Percentiles rank a stretch among this genome's conserved stretches.
These are phyloP conservation scores for Penicillium sp. DNA, from an alignment of 2,329 filamentous ascomycete species.

Conservation along the genomic window DNA sequence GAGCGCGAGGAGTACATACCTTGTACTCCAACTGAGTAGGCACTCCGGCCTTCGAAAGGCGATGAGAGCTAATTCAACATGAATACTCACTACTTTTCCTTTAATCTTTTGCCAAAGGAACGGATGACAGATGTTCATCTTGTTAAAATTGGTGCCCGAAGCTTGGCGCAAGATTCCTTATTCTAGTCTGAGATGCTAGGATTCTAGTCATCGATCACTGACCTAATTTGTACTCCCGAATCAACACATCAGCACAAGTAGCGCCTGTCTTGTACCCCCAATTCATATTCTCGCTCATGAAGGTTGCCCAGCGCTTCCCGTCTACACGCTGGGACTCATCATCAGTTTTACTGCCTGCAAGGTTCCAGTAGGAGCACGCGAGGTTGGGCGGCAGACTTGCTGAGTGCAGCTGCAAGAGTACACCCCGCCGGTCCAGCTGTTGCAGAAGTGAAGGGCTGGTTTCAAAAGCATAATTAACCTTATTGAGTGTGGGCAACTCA, in stretches of 20 bases:
- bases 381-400: slow-evolving; percentile 49
- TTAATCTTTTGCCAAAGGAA: background rate
- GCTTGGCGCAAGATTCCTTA: background rate
- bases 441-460: background rate
- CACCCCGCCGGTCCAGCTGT: slow-evolving; percentile 62
- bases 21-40: background rate
- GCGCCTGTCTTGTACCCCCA: slow-evolving; percentile 40
- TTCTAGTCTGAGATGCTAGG: background rate
- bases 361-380: slow-evolving; percentile 61
- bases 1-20: background rate
- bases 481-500: background rate
- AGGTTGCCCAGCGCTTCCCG: slow-evolving; percentile 58
- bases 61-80: background rate
- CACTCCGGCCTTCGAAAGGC: background rate
- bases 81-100: background rate
- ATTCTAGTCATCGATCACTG: background rate
- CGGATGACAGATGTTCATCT: background rate
- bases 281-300: slow-evolving; percentile 42
- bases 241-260: slow-evolving; percentile 54
- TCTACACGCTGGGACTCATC: slow-evolving; percentile 50
- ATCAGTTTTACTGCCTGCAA: slow-evolving; percentile 56
- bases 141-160: background rate
- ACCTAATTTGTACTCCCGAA: slow-evolving; percentile 45
- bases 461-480: background rate
- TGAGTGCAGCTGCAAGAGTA: slow-evolving; percentile 55